Conservation (phyloP, 805 yeast genomes). For the Candida golubevii region DNA sequence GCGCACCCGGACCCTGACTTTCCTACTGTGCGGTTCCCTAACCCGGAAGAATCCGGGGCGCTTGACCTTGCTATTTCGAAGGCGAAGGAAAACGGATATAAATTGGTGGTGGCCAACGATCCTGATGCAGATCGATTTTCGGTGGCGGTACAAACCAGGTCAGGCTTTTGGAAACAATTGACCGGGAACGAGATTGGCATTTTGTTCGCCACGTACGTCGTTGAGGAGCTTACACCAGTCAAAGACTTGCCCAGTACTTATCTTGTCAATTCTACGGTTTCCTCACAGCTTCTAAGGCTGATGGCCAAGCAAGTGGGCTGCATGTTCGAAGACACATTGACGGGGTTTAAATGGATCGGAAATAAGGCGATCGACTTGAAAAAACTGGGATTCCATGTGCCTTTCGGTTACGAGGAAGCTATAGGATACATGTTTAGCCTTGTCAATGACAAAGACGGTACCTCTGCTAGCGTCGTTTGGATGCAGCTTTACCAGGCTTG, state of each 20-base stretch:
- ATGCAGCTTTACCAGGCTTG: slow-evolving; percentile 62
- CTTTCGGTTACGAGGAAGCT: slow-evolving; percentile 94
- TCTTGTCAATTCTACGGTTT: slow-evolving; percentile 84
- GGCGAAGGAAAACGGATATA: slow-evolving; percentile 50
- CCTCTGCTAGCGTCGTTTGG: slow-evolving; percentile 73
- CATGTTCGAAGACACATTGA: slow-evolving; percentile 72
- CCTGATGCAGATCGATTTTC: slow-evolving; percentile 97
- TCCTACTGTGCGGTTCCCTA: slow-evolving; percentile 84
- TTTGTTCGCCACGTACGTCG: slow-evolving; percentile 66
- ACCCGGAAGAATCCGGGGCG: slow-evolving; percentile 95
- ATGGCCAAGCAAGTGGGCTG: slow-evolving; percentile 64
- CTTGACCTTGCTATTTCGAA: slow-evolving; percentile 59
- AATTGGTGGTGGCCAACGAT: slow-evolving; percentile 79
- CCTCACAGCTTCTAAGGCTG: slow-evolving; percentile 71
- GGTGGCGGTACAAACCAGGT: slow-evolving; percentile 53
- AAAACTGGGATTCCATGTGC: slow-evolving; percentile 58
- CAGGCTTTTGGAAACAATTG: slow-evolving; percentile 64
- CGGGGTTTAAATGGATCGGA: slow-evolving; percentile 98
- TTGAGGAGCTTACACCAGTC: slow-evolving; percentile 29
- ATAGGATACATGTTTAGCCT: slow-evolving; percentile 87
- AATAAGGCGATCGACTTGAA: slow-evolving; percentile 77
- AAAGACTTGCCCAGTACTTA: slow-evolving; percentile 37
- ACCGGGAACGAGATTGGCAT: slow-evolving; percentile 91
- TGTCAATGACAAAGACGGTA: slow-evolving; percentile 91
- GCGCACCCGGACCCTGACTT: slow-evolving; percentile 77